Percentiles rank a stretch among this genome's conserved stretches.
Conservation (phyloP, 192 early-diverging fungal species). For the Oehlia diaphana region DNA sequence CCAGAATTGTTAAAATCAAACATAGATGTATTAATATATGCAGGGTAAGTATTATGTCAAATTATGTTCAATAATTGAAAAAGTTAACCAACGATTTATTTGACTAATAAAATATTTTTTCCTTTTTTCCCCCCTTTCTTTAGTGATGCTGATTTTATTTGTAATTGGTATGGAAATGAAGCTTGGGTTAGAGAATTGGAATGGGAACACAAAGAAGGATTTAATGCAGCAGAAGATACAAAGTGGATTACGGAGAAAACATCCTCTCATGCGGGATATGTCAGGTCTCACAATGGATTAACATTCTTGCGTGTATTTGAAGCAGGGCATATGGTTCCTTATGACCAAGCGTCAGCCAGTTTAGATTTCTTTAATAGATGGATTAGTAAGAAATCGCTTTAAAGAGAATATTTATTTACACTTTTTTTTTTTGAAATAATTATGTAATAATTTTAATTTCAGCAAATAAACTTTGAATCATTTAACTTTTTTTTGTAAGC, state of each 20-base stretch:
- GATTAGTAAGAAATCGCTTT: conserved; percentile 26
- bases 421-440: too few species aligned
- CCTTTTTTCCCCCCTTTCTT: background rate
- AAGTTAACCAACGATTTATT: background rate
- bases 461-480: too few species aligned
- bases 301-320: conserved; percentile 85
- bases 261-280: conserved; percentile 56
- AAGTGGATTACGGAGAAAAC: conserved; percentile 70
- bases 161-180: conserved; percentile 91
- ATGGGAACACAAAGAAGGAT: conserved; percentile 78
- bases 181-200: conserved; percentile 83
- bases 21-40: background rate
- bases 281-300: conserved; percentile 68
- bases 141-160: conserved; percentile 93
- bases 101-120: background rate
- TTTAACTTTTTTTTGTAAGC: too few species aligned
- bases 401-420: background rate
- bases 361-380: conserved; percentile 89
- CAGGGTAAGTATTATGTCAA: conserved; percentile 32
- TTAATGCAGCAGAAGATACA: conserved; percentile 65
- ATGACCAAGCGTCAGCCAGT: conserved; percentile 83
- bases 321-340: conserved; percentile 92
- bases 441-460: too few species aligned
- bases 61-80: conserved; percentile 81
- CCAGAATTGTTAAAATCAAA: background rate